Base-by-base conservation (phyloP, 1,284 basidiomycete genomes). In the Malassezia slooffiae region DNA sequence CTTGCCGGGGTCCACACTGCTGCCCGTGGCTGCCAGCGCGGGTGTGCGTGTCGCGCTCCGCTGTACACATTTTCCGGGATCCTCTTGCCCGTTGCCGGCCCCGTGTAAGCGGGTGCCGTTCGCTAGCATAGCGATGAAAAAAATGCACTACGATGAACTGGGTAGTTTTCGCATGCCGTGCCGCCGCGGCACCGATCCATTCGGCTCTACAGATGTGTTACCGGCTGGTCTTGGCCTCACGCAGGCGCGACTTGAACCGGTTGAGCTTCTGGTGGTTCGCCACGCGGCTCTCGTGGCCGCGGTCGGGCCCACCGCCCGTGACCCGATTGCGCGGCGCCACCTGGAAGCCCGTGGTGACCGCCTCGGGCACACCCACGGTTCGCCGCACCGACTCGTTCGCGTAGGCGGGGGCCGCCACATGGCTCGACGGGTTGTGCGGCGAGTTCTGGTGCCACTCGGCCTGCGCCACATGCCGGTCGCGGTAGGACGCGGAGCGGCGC, bases 401-500 rank as follows among this genome's bases (percentile, higher is more conserved):
- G 13, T 31, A 33, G 0, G 43, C 26, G 3, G 13, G 22, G 7
- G 28, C 24, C 1, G 29, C 20, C 13, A 42, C 27, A 0, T 39
- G 24, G n/a, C 49, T 53, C 20, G 55, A 55, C 9, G 26, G 40
- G 28, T 48, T 48, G 17, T 45, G 40, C n/a, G 50, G 40, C 17
- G 51, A 39, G 16, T 62, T 52, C 5, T 50, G 54, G 19, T 51
- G 43, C 59, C 59, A 62, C 16, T 60, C 59, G 10, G 57, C 59
- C 15, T 54, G 51, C 1, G 52, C 50, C 15, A 62, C 38, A 38
- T 66, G 58, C 11, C 62, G 45, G 41, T 62, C 64, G 13, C 67
- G 50, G 46, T 68, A 67, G 9, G 63, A 67, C 8, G 60, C 52
- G 1, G 59, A 62, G 1, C 62, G 41, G 35, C 65, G 66, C 5